Evolutionary conservation across 352 stramenopile species (phyloP), one percentile per base, ranked within the genome.

Genomic region (Phytopythium kandeliae): DNA sequence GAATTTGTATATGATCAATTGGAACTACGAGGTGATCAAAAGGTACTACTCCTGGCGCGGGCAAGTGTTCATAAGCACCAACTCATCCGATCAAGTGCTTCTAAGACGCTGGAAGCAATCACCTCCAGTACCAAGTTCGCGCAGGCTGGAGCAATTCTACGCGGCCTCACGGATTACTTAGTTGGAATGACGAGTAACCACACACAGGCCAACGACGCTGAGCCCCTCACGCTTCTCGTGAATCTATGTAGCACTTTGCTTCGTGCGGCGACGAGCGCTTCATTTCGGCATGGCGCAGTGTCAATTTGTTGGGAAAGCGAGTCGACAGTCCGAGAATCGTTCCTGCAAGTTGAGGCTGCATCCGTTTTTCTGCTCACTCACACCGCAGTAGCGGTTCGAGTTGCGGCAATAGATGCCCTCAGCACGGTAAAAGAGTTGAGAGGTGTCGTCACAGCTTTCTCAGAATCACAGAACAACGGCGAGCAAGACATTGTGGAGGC

Each of bases 271-370:
- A 11, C 19, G 16, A 4, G 47, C 15, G 45, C 30, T 2, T 35
- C 35, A 3, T 35, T 13, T 0, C 15, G 0, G 12, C 31, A 51
- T 12, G 17, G 12, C 1, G 17, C n/a, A 11, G n/a, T 3, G 11
- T 26, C 15, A 21, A 62, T 24, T 16, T 57, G 59, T 6, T 87
- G 78, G 78, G 59, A 76, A 48, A 62, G 35, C 44, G 9, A 30
- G 3, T 68, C 65, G 19, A 59, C 57, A 24, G 51, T 50, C 31
- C 57, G 74, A 3, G 74, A 86, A 19, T 78, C 75, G 2, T 60
- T 92, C 26, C 62, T 79, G 26, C 75, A 88, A n/a, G 62, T 86
- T 1, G 81, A 92, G 42, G 74, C 78, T 16, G 53, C 75, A 0
- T 58, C 63, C 0, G 55, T 92, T 6, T 88, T 81, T 30, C 38